Evolutionary conservation across 495 filamentous ascomycete species (phyloP), one percentile per base, ranked within the genome.

Genomic region (Delitschia confertaspora): DNA sequence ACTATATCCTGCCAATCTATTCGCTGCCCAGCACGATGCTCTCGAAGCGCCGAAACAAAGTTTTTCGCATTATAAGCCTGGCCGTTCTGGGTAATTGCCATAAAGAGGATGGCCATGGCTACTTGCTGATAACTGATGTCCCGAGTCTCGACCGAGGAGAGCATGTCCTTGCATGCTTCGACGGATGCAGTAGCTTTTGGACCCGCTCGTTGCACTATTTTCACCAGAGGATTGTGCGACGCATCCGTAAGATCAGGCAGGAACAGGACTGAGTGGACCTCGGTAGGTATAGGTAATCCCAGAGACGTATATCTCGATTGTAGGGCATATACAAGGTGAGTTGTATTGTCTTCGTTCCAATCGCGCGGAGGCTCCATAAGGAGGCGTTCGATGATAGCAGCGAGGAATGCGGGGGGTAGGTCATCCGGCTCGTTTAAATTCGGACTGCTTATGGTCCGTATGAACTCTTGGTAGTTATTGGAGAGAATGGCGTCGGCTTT

Each of bases 401-500:
- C 84, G 24, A 93, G 72, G 56, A 84, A 83, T 30, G 72, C 63
- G 13, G 76, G 68, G 6, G 68, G 61, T 25, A 83, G 68, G 45
- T 88, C 82, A 49, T 84, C 78, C 24, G 74, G 71, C 22, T 63
- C 44, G 47, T 74, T 74, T 35, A 67, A 66, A 23, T 13, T 46
- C 36, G 52, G 58, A 26, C 19, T 33, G 27, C n/a, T 45, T 34
- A 53, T 42, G 47, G 74, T 76, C 49, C 81, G 75, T 9, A 94
- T 66, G 61, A 99, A 87, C 11, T 75, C 74, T 30, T 74, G 69
- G 53, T 80, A 78, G 42, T 77, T 86, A 47, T 79, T 82, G 16
- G 76, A 79, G 18, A 91, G 70, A 48, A 93, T 88, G 13, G 76
- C 80, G 64, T 91, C 88, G 47, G 86, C 88, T 76, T 95, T 95